These are phyloP conservation scores for Dactylellina drechsleri DNA, from an alignment of 2,329 filamentous ascomycete genomes.

Conservation along the genomic window DNA sequence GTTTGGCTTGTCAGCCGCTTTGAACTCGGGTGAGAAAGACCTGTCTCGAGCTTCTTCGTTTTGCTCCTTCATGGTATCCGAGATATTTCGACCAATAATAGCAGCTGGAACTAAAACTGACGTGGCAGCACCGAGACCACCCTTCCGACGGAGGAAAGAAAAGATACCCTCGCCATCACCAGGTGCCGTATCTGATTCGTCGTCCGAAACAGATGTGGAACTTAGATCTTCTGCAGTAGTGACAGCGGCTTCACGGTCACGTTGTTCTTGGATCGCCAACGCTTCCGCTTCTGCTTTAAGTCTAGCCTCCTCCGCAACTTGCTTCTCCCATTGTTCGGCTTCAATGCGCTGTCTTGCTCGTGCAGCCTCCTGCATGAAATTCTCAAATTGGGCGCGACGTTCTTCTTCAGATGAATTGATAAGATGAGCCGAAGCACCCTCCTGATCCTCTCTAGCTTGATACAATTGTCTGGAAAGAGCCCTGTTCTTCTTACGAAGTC, in stretches of 20 bases:
- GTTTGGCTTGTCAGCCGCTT: slow-evolving; percentile 34
- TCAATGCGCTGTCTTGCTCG: slow-evolving; percentile 50
- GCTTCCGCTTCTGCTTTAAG: slow-evolving; percentile 36
- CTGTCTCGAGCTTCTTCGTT: slow-evolving; percentile 2
- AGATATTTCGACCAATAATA: slow-evolving; percentile 35
- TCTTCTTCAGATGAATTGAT: slow-evolving; percentile 41
- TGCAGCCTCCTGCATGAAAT: slow-evolving; percentile 46
- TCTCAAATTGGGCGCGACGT: slow-evolving; percentile 43
- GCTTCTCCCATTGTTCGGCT: slow-evolving; percentile 26
- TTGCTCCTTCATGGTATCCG: slow-evolving; percentile 22
- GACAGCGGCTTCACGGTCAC: slow-evolving; percentile 44
- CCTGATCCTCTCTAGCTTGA: slow-evolving; percentile 42
- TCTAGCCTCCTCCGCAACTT: slow-evolving; percentile 36
- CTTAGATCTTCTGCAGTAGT: slow-evolving; percentile 29
- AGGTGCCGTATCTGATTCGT: slow-evolving; percentile 46
- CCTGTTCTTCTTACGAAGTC: slow-evolving; percentile 41
- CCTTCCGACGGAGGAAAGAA: slow-evolving; percentile 43
- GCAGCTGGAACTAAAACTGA: slow-evolving; percentile 38
- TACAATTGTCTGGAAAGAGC: slow-evolving; percentile 39
- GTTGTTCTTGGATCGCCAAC: slow-evolving; percentile 18
- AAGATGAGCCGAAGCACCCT: slow-evolving; percentile 26
- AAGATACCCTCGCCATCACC: slow-evolving; percentile 45
- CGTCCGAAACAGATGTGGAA: slow-evolving; percentile 33
- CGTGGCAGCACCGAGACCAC: slow-evolving; percentile 47
- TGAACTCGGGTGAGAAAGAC: slow-evolving; percentile 24